These are phyloP conservation scores for Chlamydomonas urium DNA, from an alignment of 139 green algal species.

Conservation along the genomic window DNA sequence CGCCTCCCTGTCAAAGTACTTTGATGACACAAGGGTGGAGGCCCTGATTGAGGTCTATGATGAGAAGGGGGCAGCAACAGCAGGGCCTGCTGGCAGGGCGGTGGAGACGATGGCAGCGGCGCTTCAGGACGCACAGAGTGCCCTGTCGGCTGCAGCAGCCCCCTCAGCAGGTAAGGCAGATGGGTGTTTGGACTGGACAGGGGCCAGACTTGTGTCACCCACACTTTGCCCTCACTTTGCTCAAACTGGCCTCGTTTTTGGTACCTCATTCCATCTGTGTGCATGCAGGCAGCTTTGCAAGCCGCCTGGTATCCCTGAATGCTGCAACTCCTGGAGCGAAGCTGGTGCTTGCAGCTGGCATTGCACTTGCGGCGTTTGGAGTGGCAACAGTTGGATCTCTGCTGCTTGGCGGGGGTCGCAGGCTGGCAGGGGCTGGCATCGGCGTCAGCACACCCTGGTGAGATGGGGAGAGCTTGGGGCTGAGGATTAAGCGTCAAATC, in stretches of 20 bases:
- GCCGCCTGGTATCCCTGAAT: background rate
- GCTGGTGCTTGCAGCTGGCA: background rate
- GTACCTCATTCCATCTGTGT: background rate
- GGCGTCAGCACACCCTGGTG: background rate
- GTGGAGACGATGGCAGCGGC: background rate
- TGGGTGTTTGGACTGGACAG: background rate
- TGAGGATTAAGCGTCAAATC: background rate
- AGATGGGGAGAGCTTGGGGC: background rate
- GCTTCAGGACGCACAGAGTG: background rate
- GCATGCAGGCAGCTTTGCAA: too few species aligned
- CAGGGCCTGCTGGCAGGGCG: background rate
- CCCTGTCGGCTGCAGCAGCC: background rate
- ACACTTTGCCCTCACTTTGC: background rate
- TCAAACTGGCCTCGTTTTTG: background rate
- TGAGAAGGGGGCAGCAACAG: slow-evolving; percentile 19
- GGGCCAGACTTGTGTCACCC: background rate
- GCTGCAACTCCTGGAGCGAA: background rate
- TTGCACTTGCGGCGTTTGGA: background rate
- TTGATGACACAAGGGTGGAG: slow-evolving; percentile 43
- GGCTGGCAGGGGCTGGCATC: background rate
- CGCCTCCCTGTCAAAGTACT: slow-evolving; percentile 44
- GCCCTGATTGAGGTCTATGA: slow-evolving; percentile 37
- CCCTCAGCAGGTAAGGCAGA: background rate
- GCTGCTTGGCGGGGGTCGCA: background rate
- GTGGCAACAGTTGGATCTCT: background rate